Percentiles rank a stretch among this genome's conserved stretches.
Evolutionary conservation across 2,329 filamentous ascomycete genomes (phyloP).

Genomic region (Microsporum canis): DNA sequence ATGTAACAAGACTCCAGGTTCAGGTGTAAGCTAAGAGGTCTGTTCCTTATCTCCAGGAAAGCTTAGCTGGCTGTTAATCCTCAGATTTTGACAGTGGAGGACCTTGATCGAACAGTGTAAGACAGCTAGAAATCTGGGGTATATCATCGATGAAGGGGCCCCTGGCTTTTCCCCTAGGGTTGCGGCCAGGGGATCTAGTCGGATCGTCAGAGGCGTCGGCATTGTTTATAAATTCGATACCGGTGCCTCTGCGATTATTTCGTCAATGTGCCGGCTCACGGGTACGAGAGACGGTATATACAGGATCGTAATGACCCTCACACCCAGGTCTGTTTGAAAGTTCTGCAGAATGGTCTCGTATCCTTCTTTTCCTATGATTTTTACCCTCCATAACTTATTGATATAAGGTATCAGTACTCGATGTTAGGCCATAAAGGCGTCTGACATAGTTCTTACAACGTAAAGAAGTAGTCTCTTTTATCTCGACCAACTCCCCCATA

Average conservation of each 20-base stretch:
- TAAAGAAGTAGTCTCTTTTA: too few relatives aligned
- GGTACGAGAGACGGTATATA: neutral
- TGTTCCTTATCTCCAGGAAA: neutral
- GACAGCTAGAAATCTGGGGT: neutral
- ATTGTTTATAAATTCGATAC: neutral
- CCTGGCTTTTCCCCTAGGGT: neutral
- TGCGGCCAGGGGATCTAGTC: neutral
- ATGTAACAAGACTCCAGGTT: neutral
- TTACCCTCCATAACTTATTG: too few relatives aligned
- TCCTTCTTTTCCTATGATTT: too few relatives aligned
- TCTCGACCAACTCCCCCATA: too few relatives aligned
- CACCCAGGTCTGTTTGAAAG: too few relatives aligned
- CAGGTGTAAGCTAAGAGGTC: neutral
- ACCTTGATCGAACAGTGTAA: neutral
- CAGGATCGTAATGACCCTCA: too few relatives aligned
- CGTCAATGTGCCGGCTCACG: neutral
- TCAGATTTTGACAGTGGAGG: neutral
- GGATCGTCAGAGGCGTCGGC: neutral
- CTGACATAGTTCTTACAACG: too few relatives aligned
- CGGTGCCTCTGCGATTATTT: neutral
- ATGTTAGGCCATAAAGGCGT: too few relatives aligned
- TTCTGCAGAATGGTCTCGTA: too few relatives aligned
- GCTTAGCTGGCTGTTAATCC: neutral
- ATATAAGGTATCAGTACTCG: too few relatives aligned
- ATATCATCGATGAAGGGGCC: neutral